Base-by-base conservation (phyloP, 2,329 filamentous ascomycete genomes). In the Microcyclospora pomicola region DNA sequence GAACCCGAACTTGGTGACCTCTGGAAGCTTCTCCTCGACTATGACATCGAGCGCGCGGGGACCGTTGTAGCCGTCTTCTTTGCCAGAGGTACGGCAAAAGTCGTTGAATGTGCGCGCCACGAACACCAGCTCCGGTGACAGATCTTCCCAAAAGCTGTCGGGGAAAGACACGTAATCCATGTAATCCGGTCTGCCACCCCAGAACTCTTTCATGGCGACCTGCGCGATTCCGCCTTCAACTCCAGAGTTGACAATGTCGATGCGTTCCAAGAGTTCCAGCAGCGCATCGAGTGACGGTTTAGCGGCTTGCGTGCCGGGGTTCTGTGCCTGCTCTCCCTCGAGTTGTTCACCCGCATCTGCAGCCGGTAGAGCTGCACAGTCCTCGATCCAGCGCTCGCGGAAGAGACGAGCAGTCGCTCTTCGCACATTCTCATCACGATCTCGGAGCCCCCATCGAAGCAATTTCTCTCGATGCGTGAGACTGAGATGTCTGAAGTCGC, bases 371-470 rank as follows among this genome's bases (percentile, higher is more conserved):
- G 80, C 80, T 5, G 82, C 86, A 51, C 87, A 95, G 54, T 96
- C 85, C 55, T 96, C 88, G 43, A 98, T 88, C 91, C 91, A 98
- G n/a, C 85, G 76, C 54, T 95, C 87, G 43, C 82, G 77, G 64
- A 98, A 98, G 6, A 96, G 68, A 33, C 83, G 80, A 6, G 82
- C 85, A 3, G 91, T 83, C 7, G 88, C 88, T 58, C 94, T 93
- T 37, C 87, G 77, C 10, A 98, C 91, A 49, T 82, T 85, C 48
- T 96, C 88, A 49, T 98, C 91, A 59, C 91, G 76, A 58, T 98
- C 91, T 30, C 87, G 77, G 31, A 98, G 67, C 36, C 91, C 91
- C 91, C 91, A 98, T 30, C 91, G 76, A 19, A 98, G 71, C 27
- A 98, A 70, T 60, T 96, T 96, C 61, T 98, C 91, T 54, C 91